phyloP scores from a whole-genome alignment of 129 eudicot genomes.

The Ambrosia artemisiifolia region DNA sequence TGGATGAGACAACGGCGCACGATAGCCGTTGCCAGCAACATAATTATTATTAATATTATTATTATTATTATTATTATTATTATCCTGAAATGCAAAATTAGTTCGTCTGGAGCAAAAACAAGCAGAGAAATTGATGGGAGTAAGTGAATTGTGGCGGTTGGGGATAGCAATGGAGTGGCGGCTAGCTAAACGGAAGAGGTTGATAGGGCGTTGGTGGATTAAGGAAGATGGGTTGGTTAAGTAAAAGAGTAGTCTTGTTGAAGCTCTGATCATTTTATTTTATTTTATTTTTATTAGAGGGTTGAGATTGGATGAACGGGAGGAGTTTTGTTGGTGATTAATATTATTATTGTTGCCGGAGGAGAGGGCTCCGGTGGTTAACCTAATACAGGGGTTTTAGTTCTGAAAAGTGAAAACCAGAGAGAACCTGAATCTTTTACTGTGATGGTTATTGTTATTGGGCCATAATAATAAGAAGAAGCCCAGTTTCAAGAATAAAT shows the following conservation, averaged over 20 bases:
- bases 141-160: neutral
- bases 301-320: neutral
- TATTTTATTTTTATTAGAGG: neutral
- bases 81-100: slow-evolving; percentile 12
- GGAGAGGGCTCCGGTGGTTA: slow-evolving; percentile 10
- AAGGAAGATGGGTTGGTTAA: slow-evolving; percentile 42
- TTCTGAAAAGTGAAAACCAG: neutral
- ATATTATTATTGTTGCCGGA: slow-evolving; percentile 26
- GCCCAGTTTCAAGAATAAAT: slow-evolving; percentile 3
- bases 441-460: neutral
- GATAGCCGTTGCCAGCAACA: slow-evolving; percentile 11
- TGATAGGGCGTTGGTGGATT: slow-evolving; percentile 34
- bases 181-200: slow-evolving; percentile 35
- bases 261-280: slow-evolving; percentile 19
- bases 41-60: neutral
- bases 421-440: neutral
- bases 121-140: slow-evolving; percentile 17
- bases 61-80: neutral
- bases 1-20: slow-evolving; percentile 29
- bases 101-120: slow-evolving; percentile 38
- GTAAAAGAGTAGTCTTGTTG: slow-evolving; percentile 45
- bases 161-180: neutral
- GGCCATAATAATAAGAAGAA: neutral
- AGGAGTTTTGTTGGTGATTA: slow-evolving; percentile 9
- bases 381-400: slow-evolving; percentile 16